Conservation (phyloP, 257 asterid genomes). For the Galeopsis tetrahit region DNA sequence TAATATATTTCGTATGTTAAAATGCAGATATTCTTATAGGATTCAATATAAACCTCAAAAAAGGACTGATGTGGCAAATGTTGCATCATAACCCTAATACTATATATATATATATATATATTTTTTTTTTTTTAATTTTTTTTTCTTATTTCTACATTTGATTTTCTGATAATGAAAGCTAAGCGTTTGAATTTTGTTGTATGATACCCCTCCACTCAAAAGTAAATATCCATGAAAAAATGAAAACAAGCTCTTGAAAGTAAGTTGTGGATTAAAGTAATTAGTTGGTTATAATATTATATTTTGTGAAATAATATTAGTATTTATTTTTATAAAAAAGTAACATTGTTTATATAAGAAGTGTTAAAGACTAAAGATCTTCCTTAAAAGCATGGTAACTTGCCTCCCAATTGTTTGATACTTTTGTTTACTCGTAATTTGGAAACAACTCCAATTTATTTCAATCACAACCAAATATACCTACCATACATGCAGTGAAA, state of each 20-base stretch:
- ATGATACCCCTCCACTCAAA: neutral
- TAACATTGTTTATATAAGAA: no score
- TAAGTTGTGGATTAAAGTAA: neutral
- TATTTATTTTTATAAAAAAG: no score
- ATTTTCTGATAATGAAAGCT: conserved; percentile 7
- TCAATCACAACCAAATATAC: neutral
- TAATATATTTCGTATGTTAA: neutral
- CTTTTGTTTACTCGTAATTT: neutral
- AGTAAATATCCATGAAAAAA: neutral
- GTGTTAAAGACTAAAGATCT: no score
- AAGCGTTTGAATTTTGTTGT: conserved; percentile 15
- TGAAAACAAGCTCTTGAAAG: neutral
- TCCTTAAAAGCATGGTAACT: neutral
- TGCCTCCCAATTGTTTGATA: conserved; percentile 18
- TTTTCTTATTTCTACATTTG: neutral
- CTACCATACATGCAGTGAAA: neutral
- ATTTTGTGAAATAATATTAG: no score
- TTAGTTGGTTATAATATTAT: no score
- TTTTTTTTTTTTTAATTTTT: no score
- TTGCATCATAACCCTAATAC: neutral
- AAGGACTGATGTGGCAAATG: conserved; percentile 15
- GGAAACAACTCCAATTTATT: conserved; percentile 9
- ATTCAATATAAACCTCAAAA: neutral
- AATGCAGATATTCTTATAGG: neutral
- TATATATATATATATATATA: no score